Evolutionary conservation across 129 eudicot genomes (phyloP).

Genomic region (Chrysanthemum seticuspe): DNA sequence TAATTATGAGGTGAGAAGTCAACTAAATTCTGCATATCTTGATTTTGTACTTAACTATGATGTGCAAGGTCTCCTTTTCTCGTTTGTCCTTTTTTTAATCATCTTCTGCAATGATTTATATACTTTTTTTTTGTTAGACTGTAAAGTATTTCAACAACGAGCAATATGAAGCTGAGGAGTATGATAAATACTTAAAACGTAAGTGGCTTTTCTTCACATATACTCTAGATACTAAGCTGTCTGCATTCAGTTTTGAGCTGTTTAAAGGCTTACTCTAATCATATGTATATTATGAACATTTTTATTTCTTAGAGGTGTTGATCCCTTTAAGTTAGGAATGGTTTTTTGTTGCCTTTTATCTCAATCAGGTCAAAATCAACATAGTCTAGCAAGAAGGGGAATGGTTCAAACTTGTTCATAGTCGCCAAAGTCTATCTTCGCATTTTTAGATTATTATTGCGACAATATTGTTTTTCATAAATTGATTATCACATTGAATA

Average conservation of each 20-base stretch:
- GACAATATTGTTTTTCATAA: not conserved
- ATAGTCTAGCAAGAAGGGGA: not conserved
- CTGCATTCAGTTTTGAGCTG: not conserved
- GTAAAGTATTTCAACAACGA: slow-evolving; percentile 97
- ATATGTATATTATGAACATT: not conserved
- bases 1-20: slow-evolving; percentile 73
- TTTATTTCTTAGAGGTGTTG: not conserved
- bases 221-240: not conserved
- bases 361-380: slow-evolving; percentile 1
- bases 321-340: not conserved
- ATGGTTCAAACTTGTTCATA: not conserved
- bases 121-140: slow-evolving; percentile 51
- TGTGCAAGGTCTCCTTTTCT: slow-evolving; percentile 4
- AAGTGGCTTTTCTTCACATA: slow-evolving; percentile 36
- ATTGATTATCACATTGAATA: not conserved
- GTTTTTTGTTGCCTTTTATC: slow-evolving; percentile 3
- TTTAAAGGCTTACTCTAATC: not conserved
- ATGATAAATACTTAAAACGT: slow-evolving; percentile 81
- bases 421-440: not conserved
- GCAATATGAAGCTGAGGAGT: slow-evolving; percentile 71
- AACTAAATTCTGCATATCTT: slow-evolving; percentile 16
- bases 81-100: not conserved
- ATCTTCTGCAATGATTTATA: slow-evolving; percentile 12
- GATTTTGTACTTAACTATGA: slow-evolving; percentile 3
- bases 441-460: not conserved